These are phyloP conservation scores for Hyphopichia homilentoma DNA, from an alignment of 805 yeast genomes.

Conservation along the genomic window DNA sequence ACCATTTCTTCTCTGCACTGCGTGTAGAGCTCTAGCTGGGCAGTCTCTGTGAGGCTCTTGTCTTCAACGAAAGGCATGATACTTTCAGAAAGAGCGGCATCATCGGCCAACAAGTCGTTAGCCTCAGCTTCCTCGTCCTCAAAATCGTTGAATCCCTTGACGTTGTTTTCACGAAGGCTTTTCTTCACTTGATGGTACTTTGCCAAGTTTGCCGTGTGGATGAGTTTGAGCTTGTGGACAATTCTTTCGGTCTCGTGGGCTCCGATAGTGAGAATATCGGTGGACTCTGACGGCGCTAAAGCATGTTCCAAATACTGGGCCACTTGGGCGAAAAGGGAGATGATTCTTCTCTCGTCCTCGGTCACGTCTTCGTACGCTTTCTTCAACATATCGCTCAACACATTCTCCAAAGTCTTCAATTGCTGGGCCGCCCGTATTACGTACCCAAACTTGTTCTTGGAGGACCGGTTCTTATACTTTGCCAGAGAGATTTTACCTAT, in stretches of 20 bases:
- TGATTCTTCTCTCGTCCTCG: conserved; percentile 46
- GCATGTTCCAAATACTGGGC: conserved; percentile 68
- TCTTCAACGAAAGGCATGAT: no score
- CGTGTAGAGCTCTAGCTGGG: not conserved
- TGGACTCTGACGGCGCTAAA: conserved; percentile 49
- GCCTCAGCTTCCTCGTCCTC: conserved; percentile 10
- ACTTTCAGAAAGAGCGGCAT: no score
- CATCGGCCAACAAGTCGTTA: no score
- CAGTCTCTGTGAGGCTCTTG: no score
- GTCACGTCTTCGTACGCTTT: conserved; percentile 49
- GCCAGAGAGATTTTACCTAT: conserved; percentile 30
- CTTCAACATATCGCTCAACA: conserved; percentile 60
- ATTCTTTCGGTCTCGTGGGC: conserved; percentile 27
- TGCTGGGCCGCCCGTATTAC: conserved; percentile 20
- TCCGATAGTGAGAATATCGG: conserved; percentile 41
- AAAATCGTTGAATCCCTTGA: conserved; percentile 8
- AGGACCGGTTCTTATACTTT: conserved; percentile 18
- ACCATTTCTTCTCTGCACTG: conserved; percentile 22
- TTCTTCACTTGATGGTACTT: conserved; percentile 12
- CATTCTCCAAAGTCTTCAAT: conserved; percentile 54
- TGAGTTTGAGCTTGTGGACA: conserved; percentile 16
- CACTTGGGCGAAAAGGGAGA: conserved; percentile 46
- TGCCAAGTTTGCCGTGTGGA: conserved; percentile 8
- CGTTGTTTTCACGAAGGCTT: conserved; percentile 20
- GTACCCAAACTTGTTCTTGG: conserved; percentile 9